Base-by-base conservation (phyloP, 345 rosid species). In the Salix brachista region DNA sequence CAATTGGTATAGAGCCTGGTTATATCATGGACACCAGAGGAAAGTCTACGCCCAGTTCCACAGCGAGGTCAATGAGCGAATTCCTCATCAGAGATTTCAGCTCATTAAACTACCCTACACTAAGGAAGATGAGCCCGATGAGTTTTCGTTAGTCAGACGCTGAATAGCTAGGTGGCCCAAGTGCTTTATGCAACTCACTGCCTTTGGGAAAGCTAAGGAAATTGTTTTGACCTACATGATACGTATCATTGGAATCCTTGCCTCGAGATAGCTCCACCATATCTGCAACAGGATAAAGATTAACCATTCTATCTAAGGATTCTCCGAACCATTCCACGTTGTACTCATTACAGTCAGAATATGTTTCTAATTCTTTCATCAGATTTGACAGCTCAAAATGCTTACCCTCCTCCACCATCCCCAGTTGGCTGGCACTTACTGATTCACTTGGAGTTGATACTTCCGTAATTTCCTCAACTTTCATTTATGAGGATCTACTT, bases 321-420 rank as follows among this genome's bases (percentile, higher is more conserved):
- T 82, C 85, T 60, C 66, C 86, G 67, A 70, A 74, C 3, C 66
- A 52, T 21, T 48, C 86, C 72, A 46, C 17, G 25, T 39, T 25
- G 14, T 65, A 75, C 18, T 60, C 76, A 62, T 46, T 79, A 75
- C 58, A 52, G 28, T 70, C 80, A 48, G 78, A 65, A 73, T 78
- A 76, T 50, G 71, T 60, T 34, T 76, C 80, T 32, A 80, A 37
- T 42, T 88, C 88, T 80, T 82, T 90, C 77, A 81, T 76, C 48
- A 75, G 66, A 80, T 78, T 79, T 48, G 86, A 81, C 16, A 85
- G 77, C 41, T 78, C 86, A 30, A 83, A 78, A 73, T 84, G 75
- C 79, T 76, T 77, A 65, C 73, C 34, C 34, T 32, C 77, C 75
- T 88, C 88, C 74, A 75, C 71, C 60, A 77, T 70, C 74, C 78